Evolutionary conservation across 495 filamentous ascomycete genomes (phyloP).

Genomic region (Barbatosphaeria neglecta): DNA sequence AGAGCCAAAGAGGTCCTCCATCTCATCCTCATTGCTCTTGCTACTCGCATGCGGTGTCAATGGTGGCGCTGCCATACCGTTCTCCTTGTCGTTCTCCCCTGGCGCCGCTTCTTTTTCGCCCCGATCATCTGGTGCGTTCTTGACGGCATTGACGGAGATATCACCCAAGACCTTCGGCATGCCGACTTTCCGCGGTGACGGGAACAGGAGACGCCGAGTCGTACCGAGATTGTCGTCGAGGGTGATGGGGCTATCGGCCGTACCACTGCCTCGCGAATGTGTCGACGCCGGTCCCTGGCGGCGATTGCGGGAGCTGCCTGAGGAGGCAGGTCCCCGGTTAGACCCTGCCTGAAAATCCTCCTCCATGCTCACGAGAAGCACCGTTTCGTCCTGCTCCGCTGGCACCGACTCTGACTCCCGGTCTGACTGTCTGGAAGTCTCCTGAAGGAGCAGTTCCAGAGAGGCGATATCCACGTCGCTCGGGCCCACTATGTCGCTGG

Average conservation of each 20-base stretch:
- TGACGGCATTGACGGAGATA: conserved; percentile 44
- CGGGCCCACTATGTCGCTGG: conserved; percentile 18
- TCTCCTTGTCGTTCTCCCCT: conserved; percentile 40
- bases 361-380: neutral
- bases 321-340: conserved; percentile 21
- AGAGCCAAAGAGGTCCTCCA: conserved; percentile 48
- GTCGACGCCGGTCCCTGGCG: conserved; percentile 21
- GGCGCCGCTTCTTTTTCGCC: conserved; percentile 21
- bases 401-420: conserved; percentile 13
- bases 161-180: conserved; percentile 47
- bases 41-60: conserved; percentile 14
- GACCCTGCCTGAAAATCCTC: conserved; percentile 1
- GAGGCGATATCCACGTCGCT: no score
- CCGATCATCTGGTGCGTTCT: conserved; percentile 21
- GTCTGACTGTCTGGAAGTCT: conserved; percentile 13
- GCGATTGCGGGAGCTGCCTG: conserved; percentile 19
- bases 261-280: conserved; percentile 42
- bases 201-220: conserved; percentile 71
- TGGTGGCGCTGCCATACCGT: conserved; percentile 8
- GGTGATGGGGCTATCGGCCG: conserved; percentile 50
- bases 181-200: conserved; percentile 50
- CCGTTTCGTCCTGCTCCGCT: conserved; percentile 12
- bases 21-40: conserved; percentile 33
- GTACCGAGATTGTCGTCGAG: conserved; percentile 47
- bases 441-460: no score